These are phyloP conservation scores for Diutina catenulata DNA, from an alignment of 1,139 yeast genomes.

Conservation along the genomic window DNA sequence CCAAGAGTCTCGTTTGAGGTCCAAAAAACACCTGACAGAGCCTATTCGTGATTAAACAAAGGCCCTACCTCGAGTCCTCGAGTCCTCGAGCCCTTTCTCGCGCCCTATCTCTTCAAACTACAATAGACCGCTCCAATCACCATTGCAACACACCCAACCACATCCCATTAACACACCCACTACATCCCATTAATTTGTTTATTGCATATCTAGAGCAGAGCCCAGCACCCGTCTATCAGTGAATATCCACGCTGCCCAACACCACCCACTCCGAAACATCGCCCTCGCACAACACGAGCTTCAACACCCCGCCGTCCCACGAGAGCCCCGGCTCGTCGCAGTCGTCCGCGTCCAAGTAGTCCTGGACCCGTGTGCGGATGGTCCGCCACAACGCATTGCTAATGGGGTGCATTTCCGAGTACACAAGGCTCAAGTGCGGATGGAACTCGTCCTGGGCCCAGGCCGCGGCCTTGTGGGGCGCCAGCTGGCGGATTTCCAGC, in stretches of 20 bases:
- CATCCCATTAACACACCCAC: too few species aligned
- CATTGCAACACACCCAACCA: too few species aligned
- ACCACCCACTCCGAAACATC: conserved; percentile 63
- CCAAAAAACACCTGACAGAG: too few species aligned
- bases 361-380: conserved; percentile 57
- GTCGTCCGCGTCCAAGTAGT: conserved; percentile 45
- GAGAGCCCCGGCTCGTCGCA: conserved; percentile 31
- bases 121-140: too few species aligned
- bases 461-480: conserved; percentile 28
- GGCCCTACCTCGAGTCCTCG: too few species aligned
- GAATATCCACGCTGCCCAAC: conserved; percentile 42
- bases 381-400: conserved; percentile 62
- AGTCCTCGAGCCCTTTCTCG: too few species aligned
- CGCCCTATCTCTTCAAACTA: too few species aligned
- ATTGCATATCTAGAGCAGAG: too few species aligned
- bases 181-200: too few species aligned
- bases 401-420: conserved; percentile 55
- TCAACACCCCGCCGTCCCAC: conserved; percentile 62
- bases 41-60: too few species aligned
- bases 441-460: conserved; percentile 53
- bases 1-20: too few species aligned
- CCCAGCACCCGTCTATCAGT: too few species aligned
- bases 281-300: conserved; percentile 65
- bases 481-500: conserved; percentile 15
- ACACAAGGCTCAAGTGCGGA: conserved; percentile 68